Evolutionary conservation across 441 rosid species (phyloP), one percentile per base, ranked within the genome.

Genomic region (Erodium chrysanthum): DNA sequence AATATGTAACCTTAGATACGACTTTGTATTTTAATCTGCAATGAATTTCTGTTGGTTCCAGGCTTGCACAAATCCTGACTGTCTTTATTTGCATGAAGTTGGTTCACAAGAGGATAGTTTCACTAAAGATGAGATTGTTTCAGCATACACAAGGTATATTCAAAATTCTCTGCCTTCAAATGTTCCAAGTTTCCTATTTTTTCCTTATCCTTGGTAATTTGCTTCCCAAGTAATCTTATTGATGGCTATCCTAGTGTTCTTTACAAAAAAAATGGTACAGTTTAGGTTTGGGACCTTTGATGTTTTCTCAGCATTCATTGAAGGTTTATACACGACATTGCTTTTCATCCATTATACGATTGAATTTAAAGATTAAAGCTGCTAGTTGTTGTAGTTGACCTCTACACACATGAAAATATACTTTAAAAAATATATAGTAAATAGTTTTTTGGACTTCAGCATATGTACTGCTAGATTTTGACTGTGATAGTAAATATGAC

Each of bases 41-140:
- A 64, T 61, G 64, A 27, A 66, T 21, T 75, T 78, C 40, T 76
- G 61, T 76, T 71, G 33, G 65, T 21, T 73, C 50, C 87, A 91
- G 97, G 84, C 93, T 64, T 91, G 96, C 81, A 77, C 79, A 81
- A 91, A 88, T 82, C 92, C 93, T 74, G 96, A 88, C 68, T 91
- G 96, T 75, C 84, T 91, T 66, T 91, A 91, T 83, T 77, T 91
- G 81, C 97, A 91, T 31, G 96, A 91, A 81, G 81, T 87, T 80
- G 97, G 97, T 35, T 87, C 93, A 65, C 96, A 85, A 52, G 97
- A 91, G 75, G 96, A 88, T 74, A 88, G 96, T 77, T 91, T 87
- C 75, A 87, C 96, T 60, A 91, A 91, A 80, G 96, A 91, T 83
- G 97, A 91, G 75, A 76, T 85, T 69, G 79, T 91, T 74, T 88